Evolutionary conservation across 352 stramenopile species (phyloP), one percentile per base, ranked within the genome.

Genomic region (Globisporangium okanoganense): DNA sequence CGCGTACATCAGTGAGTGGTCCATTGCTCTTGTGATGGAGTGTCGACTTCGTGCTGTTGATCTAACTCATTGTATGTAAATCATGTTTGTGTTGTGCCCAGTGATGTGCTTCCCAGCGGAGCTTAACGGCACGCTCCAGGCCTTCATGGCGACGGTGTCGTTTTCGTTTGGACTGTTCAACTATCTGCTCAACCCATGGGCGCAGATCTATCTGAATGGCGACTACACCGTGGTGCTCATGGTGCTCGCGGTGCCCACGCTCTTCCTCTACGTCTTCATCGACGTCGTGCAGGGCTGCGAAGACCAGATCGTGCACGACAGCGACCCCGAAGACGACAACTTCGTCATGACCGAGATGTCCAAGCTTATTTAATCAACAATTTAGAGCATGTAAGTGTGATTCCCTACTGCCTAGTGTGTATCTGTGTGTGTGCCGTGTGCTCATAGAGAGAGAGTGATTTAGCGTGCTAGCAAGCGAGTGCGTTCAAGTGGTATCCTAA

Each of bases 41-140:
- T 29, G n/a, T n/a, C n/a, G n/a, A n/a, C n/a, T n/a, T n/a, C n/a
- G n/a, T n/a, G n/a, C n/a, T 47, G 6, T 29, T 13, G 2, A 24
- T 31, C 1, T 38, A 29, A 10, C 12, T n/a, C n/a, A n/a, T n/a
- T n/a, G n/a, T n/a, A n/a, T n/a, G n/a, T n/a, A n/a, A n/a, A n/a
- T n/a, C n/a, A n/a, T n/a, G n/a, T n/a, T n/a, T n/a, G n/a, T n/a
- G n/a, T n/a, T n/a, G n/a, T n/a, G n/a, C n/a, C 18, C 51, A 93
- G 85, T 94, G 65, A 94, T 92, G 67, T 92, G 82, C 51, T 92
- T 91, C 56, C 80, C 84, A 50, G 71, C 82, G 20, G 77, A 85
- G 57, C 61, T 92, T 3, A 91, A 94, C 35, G 84, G 84, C 14
- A 91, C 82, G 18, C 67, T 94, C 6, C 84, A 94, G 63, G 80